Evolutionary conservation across 1,284 basidiomycete genomes (phyloP).

Genomic region (Marasmius fiardii): DNA sequence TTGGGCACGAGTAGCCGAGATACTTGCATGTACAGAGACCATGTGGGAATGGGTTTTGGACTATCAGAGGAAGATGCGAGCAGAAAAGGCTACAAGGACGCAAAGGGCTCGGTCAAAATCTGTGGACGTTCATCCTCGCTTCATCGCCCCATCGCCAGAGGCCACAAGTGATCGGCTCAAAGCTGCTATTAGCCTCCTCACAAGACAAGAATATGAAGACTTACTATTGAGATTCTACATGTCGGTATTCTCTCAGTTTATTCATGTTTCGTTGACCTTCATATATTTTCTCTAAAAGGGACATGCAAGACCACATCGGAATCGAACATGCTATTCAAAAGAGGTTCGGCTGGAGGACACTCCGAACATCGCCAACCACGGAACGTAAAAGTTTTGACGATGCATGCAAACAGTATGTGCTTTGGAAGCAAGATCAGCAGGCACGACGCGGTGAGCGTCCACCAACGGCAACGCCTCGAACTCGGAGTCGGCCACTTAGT

Average conservation of each 20-base stretch:
- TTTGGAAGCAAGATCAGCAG: slow-evolving; percentile 33
- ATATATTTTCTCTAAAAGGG: slow-evolving; percentile 34
- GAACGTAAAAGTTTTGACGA: slow-evolving; percentile 53
- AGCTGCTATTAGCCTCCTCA: slow-evolving; percentile 43
- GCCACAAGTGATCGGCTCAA: slow-evolving; percentile 23
- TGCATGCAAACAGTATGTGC: slow-evolving; percentile 52
- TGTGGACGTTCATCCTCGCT: slow-evolving; percentile 12
- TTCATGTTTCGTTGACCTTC: not conserved
- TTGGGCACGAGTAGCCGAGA: slow-evolving; percentile 50
- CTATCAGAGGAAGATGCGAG: slow-evolving; percentile 33
- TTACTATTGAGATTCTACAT: slow-evolving; percentile 54
- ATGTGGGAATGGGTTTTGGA: slow-evolving; percentile 74
- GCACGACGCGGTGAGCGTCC: not conserved
- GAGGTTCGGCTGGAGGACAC: slow-evolving; percentile 43
- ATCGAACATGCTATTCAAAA: slow-evolving; percentile 42
- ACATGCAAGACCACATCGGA: slow-evolving; percentile 58
- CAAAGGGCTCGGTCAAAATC: slow-evolving; percentile 22
- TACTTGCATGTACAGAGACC: slow-evolving; percentile 62
- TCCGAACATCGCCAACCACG: slow-evolving; percentile 31
- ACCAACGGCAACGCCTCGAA: slow-evolving; percentile 4
- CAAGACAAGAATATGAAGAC: slow-evolving; percentile 54
- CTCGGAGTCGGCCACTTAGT: slow-evolving; percentile 2
- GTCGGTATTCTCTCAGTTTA: slow-evolving; percentile 35
- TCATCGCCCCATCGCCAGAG: not conserved
- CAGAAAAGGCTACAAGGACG: slow-evolving; percentile 11